Evolutionary conservation across 805 yeast genomes (phyloP), one percentile per base, ranked within the genome.

Genomic region (Komagataella ulmi): DNA sequence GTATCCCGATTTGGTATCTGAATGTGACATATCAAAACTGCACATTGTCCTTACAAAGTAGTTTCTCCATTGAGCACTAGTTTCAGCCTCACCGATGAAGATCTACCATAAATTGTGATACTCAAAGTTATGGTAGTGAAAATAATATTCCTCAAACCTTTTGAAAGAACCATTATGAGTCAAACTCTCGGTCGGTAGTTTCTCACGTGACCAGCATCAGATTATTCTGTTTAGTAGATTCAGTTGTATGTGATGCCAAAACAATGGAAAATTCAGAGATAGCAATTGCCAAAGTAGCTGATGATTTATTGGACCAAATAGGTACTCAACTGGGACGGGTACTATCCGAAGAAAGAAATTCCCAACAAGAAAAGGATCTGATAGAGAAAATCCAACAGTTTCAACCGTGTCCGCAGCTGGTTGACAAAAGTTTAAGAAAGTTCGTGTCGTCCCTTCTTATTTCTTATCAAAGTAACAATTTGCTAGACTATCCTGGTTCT

Each of bases 381-480:
- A 49, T 62, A 18, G 48, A 53, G 3, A 55, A 59, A 6, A 68
- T 77, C 19, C 70, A 75, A 49, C 77, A 76, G 55, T 80, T 79
- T 55, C 83, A 79, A 58, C 72, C 75, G 3, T 67, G 66, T 46
- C 85, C 85, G 0, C 77, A 73, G 51, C 64, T 78, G 14, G 60
- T 81, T 3, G 84, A 80, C 57, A 46, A 59, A 0, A 56, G 62
- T 7, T 60, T 80, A n/a, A 58, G 62, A 1, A 12, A 43, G 1
- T 72, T 71, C 54, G 59, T 76, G 2, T 61, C 57, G 2, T 47
- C 18, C 0, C 53, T 77, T 10, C 55, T 69, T 1, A 47, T 54
- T 1, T 17, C 56, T 0, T 76, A 69, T 56, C 40, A 52, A 65
- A 17, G 45, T 40, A 17, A 24, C 47, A 10, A 51, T 50, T 14